A percentile compares a stretch with the other conserved stretches of the same genome.
Conservation (phyloP, 495 filamentous ascomycete species). For the Symbiotaphrina buchneri region DNA sequence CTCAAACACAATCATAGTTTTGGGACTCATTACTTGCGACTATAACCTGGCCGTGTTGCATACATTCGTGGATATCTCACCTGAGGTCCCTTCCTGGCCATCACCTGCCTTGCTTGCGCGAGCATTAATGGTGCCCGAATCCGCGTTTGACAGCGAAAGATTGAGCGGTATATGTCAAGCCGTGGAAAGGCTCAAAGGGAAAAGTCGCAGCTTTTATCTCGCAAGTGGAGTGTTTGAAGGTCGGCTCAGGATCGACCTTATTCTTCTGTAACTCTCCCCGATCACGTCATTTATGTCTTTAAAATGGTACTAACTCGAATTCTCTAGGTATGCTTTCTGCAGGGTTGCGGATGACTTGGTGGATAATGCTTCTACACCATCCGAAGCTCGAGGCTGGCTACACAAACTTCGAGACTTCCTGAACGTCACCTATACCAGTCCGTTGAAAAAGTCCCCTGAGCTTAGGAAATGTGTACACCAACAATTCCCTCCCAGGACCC, state of each 20-base stretch:
- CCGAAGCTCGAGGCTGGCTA: constrained; percentile 26
- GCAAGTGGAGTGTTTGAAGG: constrained; percentile 40
- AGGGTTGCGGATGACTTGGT: constrained; percentile 47
- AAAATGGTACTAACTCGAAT: constrained; percentile 1
- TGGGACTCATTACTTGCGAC: constrained; percentile 41
- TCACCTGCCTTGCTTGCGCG: constrained; percentile 20
- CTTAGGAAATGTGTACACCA: constrained; percentile 13
- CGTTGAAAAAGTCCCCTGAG: constrained; percentile 5
- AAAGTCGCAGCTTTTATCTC: constrained; percentile 47
- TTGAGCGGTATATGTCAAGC: constrained; percentile 31
- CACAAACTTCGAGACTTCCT: constrained; percentile 25
- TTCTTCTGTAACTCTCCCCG: constrained; percentile 25
- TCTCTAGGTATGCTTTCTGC: constrained; percentile 43
- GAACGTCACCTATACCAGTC: constrained; percentile 10
- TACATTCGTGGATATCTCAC: constrained; percentile 26
- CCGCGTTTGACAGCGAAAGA: constrained; percentile 23
- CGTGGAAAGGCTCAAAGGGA: constrained; percentile 23
- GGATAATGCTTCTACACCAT: constrained; percentile 24
- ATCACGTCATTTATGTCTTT: constrained; percentile 1
- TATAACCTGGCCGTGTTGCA: constrained; percentile 32
- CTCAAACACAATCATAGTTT: constrained; percentile 39
- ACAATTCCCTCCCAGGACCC: constrained; percentile 22
- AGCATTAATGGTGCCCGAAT: constrained; percentile 19
- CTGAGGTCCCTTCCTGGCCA: constrained; percentile 14
- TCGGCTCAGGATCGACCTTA: constrained; percentile 37